Conservation (phyloP, 257 asterid genomes). For the Petunia secreta region DNA sequence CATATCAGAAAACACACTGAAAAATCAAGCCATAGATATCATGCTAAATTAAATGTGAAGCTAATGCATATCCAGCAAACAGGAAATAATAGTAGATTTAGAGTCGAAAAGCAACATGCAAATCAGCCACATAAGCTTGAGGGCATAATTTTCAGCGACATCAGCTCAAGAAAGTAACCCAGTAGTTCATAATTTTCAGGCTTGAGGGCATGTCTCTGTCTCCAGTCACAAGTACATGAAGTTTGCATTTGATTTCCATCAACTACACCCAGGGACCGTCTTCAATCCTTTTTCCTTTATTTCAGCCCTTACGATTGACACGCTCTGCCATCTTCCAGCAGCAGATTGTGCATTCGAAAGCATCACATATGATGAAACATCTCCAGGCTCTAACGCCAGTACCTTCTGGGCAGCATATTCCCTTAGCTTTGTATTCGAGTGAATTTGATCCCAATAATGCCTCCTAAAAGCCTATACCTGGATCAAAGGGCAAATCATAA, state of each 20-base stretch:
- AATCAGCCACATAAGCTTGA: too few species aligned
- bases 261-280: constrained; percentile 80
- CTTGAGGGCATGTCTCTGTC: constrained; percentile 50
- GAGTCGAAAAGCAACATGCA: too few species aligned
- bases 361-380: constrained; percentile 90
- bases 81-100: too few species aligned
- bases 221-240: constrained; percentile 70
- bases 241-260: constrained; percentile 60
- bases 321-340: constrained; percentile 76
- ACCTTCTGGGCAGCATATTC: constrained; percentile 59
- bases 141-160: too few species aligned
- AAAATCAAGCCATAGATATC: too few species aligned
- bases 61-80: too few species aligned
- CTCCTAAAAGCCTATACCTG: constrained; percentile 89
- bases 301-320: constrained; percentile 46
- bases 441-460: constrained; percentile 71
- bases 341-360: constrained; percentile 82
- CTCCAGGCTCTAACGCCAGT: constrained; percentile 67
- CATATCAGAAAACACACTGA: too few species aligned
- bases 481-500: constrained; percentile 68
- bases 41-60: too few species aligned
- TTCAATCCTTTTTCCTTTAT: constrained; percentile 65
- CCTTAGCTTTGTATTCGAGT: constrained; percentile 61
- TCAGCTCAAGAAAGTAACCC: constrained; percentile 30
- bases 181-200: constrained; percentile 50